These are phyloP conservation scores for Magnusiomyces paraingens DNA, from an alignment of 1,139 yeast species.

Conservation along the genomic window DNA sequence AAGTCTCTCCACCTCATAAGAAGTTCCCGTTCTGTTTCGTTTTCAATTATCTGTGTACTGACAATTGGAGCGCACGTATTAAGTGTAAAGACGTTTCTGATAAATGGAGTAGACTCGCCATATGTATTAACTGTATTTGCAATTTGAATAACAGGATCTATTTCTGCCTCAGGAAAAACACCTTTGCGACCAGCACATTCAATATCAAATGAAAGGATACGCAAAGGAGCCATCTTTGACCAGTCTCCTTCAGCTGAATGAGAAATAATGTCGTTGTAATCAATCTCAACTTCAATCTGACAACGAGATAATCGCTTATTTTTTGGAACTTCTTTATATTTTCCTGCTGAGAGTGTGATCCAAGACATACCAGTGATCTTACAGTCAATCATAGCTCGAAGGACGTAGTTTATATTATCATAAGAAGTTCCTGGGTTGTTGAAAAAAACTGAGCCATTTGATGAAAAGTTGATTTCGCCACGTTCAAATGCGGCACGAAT, in stretches of 20 bases:
- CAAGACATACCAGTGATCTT: constrained; percentile 89
- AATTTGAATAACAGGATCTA: constrained; percentile 92
- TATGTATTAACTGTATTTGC: constrained; percentile 86
- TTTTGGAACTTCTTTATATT: constrained; percentile 46
- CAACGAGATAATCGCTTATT: constrained; percentile 56
- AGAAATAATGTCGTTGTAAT: constrained; percentile 61
- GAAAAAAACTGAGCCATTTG: constrained; percentile 11
- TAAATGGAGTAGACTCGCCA: constrained; percentile 79
- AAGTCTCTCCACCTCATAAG: constrained; percentile 80
- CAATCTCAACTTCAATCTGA: constrained; percentile 73
- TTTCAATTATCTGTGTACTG: constrained; percentile 83
- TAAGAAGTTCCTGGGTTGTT: constrained; percentile 51
- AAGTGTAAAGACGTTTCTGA: constrained; percentile 90
- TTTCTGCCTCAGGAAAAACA: constrained; percentile 88
- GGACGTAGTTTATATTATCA: constrained; percentile 80
- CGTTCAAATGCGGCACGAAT: constrained; percentile 76
- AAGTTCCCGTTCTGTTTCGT: constrained; percentile 74
- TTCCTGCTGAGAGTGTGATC: constrained; percentile 80
- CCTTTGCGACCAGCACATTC: constrained; percentile 99
- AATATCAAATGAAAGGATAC: constrained; percentile 90
- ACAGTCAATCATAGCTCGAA: constrained; percentile 89
- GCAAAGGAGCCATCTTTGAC: constrained; percentile 88
- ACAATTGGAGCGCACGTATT: constrained; percentile 88
- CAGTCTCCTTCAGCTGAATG: constrained; percentile 92
- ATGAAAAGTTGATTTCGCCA: constrained; percentile 60